phyloP scores from a whole-genome alignment of 306 rosid genomes.

The Mimosa pudica region DNA sequence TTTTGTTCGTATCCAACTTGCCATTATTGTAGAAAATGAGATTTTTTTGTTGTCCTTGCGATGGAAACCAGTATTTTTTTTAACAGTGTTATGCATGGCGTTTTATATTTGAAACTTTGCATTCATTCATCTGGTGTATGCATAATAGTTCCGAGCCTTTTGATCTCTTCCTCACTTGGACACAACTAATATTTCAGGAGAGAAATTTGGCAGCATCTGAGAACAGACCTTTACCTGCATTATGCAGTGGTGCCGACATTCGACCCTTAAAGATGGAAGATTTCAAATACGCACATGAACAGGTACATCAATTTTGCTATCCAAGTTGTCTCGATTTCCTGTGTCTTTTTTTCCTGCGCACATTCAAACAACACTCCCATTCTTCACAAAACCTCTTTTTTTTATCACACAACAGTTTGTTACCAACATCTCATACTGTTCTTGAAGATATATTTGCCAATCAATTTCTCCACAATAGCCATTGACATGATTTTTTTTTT shows the following conservation, averaged over 20 bases:
- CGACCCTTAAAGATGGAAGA: conserved; percentile 86
- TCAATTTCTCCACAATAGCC: too few relatives aligned
- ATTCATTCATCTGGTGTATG: neutral
- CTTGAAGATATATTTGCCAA: too few relatives aligned
- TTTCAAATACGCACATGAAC: conserved; percentile 82
- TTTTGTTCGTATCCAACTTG: neutral
- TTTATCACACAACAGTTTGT: too few relatives aligned
- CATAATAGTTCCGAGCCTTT: conserved; percentile 22
- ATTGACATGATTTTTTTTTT: too few relatives aligned
- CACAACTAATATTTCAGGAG: conserved; percentile 61
- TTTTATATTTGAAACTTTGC: neutral
- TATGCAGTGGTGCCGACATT: conserved; percentile 67
- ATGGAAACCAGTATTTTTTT: neutral
- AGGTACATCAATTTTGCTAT: conserved; percentile 51
- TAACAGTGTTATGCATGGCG: neutral
- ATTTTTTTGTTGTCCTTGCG: neutral
- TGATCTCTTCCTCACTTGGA: conserved; percentile 17
- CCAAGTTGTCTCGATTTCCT: neutral
- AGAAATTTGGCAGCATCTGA: conserved; percentile 60
- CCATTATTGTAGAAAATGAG: neutral
- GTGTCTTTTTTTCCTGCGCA: neutral
- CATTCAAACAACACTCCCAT: too few relatives aligned
- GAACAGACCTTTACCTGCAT: conserved; percentile 62
- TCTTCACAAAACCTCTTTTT: too few relatives aligned
- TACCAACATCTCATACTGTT: too few relatives aligned